Evolutionary conservation across 805 yeast species (phyloP).

Genomic region (Candida lessepsii): DNA sequence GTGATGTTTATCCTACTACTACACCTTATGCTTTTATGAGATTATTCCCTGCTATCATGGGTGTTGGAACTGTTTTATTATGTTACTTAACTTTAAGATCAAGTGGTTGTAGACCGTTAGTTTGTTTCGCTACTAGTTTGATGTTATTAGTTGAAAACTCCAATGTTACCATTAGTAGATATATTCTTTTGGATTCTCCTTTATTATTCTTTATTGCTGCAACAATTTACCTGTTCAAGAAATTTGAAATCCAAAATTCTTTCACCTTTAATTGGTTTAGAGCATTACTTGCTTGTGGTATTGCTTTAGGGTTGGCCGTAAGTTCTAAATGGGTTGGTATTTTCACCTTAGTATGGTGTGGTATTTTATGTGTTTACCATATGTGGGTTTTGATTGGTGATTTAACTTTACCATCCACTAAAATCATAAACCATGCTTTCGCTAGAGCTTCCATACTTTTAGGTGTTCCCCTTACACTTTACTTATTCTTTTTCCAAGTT

Average conservation of each 20-base stretch:
- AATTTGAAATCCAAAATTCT: constrained; percentile 65
- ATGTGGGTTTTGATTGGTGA: constrained; percentile 77
- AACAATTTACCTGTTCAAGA: constrained; percentile 62
- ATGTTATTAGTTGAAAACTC: constrained; percentile 67
- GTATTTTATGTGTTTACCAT: constrained; percentile 56
- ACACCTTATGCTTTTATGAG: constrained; percentile 72
- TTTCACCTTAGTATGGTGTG: constrained; percentile 79
- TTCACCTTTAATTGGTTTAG: constrained; percentile 56
- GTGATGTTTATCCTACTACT: constrained; percentile 55
- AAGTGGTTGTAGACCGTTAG: constrained; percentile 66
- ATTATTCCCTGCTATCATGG: constrained; percentile 63
- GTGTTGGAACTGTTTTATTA: constrained; percentile 65
- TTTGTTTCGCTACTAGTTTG: constrained; percentile 57
- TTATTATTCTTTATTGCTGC: constrained; percentile 75
- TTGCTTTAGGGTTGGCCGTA: constrained; percentile 70
- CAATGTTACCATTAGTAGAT: constrained; percentile 68
- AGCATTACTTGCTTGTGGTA: constrained; percentile 60
- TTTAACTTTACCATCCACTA: constrained; percentile 46
- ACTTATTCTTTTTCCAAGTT: constrained; percentile 56
- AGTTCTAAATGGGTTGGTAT: constrained; percentile 85
- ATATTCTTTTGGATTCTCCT: constrained; percentile 74
- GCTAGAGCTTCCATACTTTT: constrained; percentile 54
- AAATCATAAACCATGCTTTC: constrained; percentile 46
- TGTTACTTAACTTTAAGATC: constrained; percentile 67
- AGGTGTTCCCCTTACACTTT: constrained; percentile 57